These are phyloP conservation scores for Penicillium dipodomyicola DNA, from an alignment of 495 filamentous ascomycete species.

Conservation along the genomic window DNA sequence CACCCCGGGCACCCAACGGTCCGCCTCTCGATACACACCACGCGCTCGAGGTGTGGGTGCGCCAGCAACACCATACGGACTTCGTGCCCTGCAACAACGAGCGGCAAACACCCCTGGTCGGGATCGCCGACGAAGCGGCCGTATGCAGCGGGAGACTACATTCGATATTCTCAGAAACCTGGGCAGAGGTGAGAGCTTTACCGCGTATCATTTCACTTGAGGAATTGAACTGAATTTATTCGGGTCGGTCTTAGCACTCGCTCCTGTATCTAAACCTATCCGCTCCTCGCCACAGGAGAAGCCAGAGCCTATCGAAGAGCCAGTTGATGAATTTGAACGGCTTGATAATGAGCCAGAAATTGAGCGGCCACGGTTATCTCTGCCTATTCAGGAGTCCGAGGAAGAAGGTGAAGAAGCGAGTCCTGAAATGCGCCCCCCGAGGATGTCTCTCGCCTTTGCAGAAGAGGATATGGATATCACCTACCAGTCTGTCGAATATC, in stretches of 20 bases:
- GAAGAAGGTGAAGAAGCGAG: constrained; percentile 50
- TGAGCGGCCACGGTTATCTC: constrained; percentile 62
- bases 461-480: constrained; percentile 70
- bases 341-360: constrained; percentile 64
- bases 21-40: constrained; percentile 39
- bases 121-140: constrained; percentile 62
- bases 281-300: constrained; percentile 55
- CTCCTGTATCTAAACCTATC: constrained; percentile 55
- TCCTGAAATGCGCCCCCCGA: constrained; percentile 57
- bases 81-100: constrained; percentile 68
- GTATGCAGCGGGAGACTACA: constrained; percentile 71
- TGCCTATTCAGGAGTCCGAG: constrained; percentile 59
- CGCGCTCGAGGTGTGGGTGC: constrained; percentile 36
- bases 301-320: constrained; percentile 26
- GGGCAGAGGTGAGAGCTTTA: constrained; percentile 48
- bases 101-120: constrained; percentile 73
- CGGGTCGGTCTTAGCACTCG: constrained; percentile 45
- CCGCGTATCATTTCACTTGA: background rate
- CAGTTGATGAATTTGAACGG: constrained; percentile 50
- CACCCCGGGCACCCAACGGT: constrained; percentile 39
- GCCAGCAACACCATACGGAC: constrained; percentile 69
- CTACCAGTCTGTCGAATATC: constrained; percentile 65
- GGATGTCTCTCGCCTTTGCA: constrained; percentile 59
- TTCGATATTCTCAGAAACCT: constrained; percentile 67
- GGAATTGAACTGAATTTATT: background rate